These are phyloP conservation scores for Platanus orientalis DNA, from an alignment of 164 flowering plant species.

Conservation along the genomic window DNA sequence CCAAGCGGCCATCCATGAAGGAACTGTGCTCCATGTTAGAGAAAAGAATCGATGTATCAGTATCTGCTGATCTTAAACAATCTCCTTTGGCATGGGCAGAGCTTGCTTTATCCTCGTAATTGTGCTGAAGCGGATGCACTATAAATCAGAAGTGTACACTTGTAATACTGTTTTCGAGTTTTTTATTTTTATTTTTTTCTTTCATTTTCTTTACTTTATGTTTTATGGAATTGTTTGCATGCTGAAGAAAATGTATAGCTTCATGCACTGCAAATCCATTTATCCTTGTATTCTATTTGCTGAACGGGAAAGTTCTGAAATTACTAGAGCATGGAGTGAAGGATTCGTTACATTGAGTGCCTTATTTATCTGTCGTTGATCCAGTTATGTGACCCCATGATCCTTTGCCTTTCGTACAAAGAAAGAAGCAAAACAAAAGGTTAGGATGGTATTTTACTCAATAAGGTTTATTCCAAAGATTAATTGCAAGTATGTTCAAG, in stretches of 20 bases:
- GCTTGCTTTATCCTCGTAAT: slow-evolving; percentile 67
- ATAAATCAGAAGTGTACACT: slow-evolving; percentile 28
- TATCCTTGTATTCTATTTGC: slow-evolving; percentile 17
- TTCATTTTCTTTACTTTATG: too few species aligned
- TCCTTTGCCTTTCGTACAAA: too few species aligned
- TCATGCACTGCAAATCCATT: slow-evolving; percentile 11
- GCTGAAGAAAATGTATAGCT: slow-evolving; percentile 17
- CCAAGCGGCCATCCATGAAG: slow-evolving; percentile 51
- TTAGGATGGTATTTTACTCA: too few species aligned
- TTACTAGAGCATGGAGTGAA: neutral
- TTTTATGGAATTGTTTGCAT: slow-evolving; percentile 25
- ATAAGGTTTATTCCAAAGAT: too few species aligned
- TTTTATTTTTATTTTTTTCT: slow-evolving; percentile 4
- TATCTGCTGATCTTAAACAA: slow-evolving; percentile 56
- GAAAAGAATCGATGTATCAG: slow-evolving; percentile 53
- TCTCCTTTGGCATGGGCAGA: slow-evolving; percentile 98
- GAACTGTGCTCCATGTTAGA: slow-evolving; percentile 56
- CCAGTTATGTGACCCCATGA: too few species aligned
- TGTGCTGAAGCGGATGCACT: slow-evolving; percentile 30
- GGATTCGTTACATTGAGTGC: too few species aligned
- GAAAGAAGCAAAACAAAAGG: too few species aligned
- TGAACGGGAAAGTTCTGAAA: slow-evolving; percentile 16
- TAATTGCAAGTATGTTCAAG: too few species aligned
- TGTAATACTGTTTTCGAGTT: slow-evolving; percentile 19
- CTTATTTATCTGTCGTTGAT: too few species aligned